Percentiles rank a stretch among this genome's conserved stretches.
These are phyloP conservation scores for Rhodotorula sp. DNA, from an alignment of 1,284 basidiomycete genomes.

Conservation along the genomic window DNA sequence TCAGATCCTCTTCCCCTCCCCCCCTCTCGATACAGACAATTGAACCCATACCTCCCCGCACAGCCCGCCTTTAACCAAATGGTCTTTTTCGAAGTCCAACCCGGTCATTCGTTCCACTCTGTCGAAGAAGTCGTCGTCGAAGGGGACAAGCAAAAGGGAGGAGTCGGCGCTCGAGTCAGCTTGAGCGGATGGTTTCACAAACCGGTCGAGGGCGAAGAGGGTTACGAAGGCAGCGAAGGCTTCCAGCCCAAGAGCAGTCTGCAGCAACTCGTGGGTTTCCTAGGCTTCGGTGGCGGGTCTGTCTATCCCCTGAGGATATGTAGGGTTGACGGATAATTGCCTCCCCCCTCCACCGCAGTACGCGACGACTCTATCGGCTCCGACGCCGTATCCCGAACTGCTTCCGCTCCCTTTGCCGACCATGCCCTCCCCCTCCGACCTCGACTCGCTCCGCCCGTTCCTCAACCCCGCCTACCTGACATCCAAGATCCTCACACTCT, in stretches of 20 bases:
- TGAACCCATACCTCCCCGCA: background rate
- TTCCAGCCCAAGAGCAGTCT: slow-evolving; percentile 74
- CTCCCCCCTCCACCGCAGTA: slow-evolving; percentile 19
- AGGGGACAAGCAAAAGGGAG: slow-evolving; percentile 66
- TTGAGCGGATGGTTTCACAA: slow-evolving; percentile 96
- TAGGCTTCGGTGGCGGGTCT: no score
- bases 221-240: slow-evolving; percentile 62
- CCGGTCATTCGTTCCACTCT: slow-evolving; percentile 88
- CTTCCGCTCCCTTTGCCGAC: slow-evolving; percentile 33
- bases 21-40: background rate
- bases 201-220: slow-evolving; percentile 85
- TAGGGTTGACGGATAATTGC: background rate
- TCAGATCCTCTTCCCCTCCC: no score
- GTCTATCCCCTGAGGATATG: background rate
- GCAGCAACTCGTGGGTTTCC: slow-evolving; percentile 35
- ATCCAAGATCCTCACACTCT: slow-evolving; percentile 71
- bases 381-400: slow-evolving; percentile 15
- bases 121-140: slow-evolving; percentile 90
- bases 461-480: slow-evolving; percentile 89
- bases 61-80: slow-evolving; percentile 91
- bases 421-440: slow-evolving; percentile 33
- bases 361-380: slow-evolving; percentile 33
- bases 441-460: slow-evolving; percentile 56
- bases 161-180: slow-evolving; percentile 63
- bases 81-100: slow-evolving; percentile 79